Conservation (phyloP, 176 grass and related monocot genomes). For the Areca catechu region DNA sequence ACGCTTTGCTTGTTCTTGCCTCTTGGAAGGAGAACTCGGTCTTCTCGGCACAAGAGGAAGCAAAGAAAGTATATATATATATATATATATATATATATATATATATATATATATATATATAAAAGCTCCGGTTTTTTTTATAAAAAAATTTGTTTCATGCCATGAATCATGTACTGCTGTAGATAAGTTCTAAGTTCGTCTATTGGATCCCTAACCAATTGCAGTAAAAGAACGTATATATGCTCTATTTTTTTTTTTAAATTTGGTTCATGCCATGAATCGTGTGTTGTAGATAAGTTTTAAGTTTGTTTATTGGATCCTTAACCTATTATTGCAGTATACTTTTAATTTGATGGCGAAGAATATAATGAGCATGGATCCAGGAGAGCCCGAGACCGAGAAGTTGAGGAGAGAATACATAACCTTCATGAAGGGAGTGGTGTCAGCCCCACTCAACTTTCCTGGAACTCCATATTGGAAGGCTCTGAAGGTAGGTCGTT, state of each 20-base stretch:
- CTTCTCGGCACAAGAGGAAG: conserved; percentile 84
- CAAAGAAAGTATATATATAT: conserved; percentile 46
- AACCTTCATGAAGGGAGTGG: conserved; percentile 97
- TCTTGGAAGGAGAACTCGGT: conserved; percentile 29
- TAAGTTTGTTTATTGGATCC: too few relatives aligned
- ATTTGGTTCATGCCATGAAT: too few relatives aligned
- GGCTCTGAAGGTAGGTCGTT: conserved; percentile 57
- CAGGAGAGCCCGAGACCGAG: conserved; percentile 66
- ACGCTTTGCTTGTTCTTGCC: conserved; percentile 53
- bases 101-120: too few relatives aligned
- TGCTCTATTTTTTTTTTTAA: too few relatives aligned
- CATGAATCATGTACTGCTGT: too few relatives aligned
- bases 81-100: too few relatives aligned
- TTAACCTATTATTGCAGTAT: conserved; percentile 35
- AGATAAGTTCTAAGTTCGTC: too few relatives aligned
- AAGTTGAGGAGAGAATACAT: conserved; percentile 71
- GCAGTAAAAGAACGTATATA: too few relatives aligned
- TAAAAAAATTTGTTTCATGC: too few relatives aligned
- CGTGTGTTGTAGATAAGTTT: too few relatives aligned
- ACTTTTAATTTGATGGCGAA: conserved; percentile 98
- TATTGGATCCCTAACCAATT: too few relatives aligned
- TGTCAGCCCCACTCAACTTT: conserved; percentile 83
- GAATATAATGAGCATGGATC: conserved; percentile 97
- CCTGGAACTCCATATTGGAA: conserved; percentile 88
- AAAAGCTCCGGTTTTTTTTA: too few relatives aligned